Evolutionary conservation across 306 rosid species (phyloP).

Genomic region (Delonix regia): DNA sequence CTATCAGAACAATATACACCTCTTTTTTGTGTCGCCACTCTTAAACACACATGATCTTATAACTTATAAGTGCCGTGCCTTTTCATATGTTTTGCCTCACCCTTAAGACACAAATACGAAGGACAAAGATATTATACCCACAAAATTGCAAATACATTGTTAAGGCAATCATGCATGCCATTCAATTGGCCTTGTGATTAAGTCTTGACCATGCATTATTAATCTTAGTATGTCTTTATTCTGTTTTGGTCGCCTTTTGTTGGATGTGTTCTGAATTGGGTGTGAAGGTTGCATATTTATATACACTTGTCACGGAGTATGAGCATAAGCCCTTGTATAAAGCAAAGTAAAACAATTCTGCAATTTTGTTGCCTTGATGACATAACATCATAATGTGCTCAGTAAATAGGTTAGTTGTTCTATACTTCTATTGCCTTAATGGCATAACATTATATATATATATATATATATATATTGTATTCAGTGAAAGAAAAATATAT

Average conservation of each 20-base stretch:
- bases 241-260: no score
- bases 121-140: background rate
- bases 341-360: background rate
- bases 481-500: background rate
- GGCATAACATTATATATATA: background rate
- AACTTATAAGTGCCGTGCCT: constrained; percentile 31
- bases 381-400: background rate
- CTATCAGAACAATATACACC: constrained; percentile 42
- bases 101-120: background rate
- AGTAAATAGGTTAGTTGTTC: no score
- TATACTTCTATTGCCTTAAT: background rate
- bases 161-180: background rate
- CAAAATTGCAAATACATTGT: background rate
- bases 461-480: no score
- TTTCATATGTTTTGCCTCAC: background rate
- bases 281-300: background rate
- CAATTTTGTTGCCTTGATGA: background rate
- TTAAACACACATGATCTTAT: constrained; percentile 33
- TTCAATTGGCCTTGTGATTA: background rate
- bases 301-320: background rate
- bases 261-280: background rate
- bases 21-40: constrained; percentile 11
- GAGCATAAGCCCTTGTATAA: background rate
- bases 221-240: no score
- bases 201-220: background rate